Percentiles rank a stretch among this genome's conserved stretches.
Conservation (phyloP, 352 stramenopile species). For the Pythium guiyangense region DNA sequence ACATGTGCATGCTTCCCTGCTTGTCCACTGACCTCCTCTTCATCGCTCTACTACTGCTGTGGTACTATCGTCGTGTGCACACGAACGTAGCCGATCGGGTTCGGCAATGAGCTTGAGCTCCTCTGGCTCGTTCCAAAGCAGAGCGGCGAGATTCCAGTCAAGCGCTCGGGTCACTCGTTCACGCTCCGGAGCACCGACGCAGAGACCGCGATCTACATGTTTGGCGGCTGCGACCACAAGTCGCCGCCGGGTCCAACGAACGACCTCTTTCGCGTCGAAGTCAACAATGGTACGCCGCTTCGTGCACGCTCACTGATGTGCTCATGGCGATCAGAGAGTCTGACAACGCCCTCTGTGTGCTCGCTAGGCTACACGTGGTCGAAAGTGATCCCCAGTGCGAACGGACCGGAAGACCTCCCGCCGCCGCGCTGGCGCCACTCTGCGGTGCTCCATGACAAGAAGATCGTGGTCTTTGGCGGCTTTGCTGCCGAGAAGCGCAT, state of each 20-base stretch:
- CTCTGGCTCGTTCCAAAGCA: constrained; percentile 88
- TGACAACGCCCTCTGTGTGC: neutral
- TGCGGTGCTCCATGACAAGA: constrained; percentile 74
- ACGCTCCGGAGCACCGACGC: constrained; percentile 78
- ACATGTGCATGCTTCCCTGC: too few species aligned
- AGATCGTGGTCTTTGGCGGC: constrained; percentile 93
- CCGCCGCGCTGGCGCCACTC: constrained; percentile 83
- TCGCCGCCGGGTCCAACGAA: constrained; percentile 91
- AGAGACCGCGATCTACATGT: constrained; percentile 76
- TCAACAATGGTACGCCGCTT: constrained; percentile 59
- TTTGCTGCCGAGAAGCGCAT: constrained; percentile 92
- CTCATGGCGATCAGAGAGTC: neutral
- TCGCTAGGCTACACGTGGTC: constrained; percentile 61
- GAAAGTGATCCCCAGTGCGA: constrained; percentile 37
- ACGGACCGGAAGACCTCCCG: constrained; percentile 50
- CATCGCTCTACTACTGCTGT: too few species aligned
- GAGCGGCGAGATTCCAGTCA: constrained; percentile 90
- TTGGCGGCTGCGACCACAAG: constrained; percentile 90
- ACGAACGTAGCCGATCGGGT: constrained; percentile 60
- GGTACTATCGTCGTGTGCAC: neutral
- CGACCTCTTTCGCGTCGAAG: constrained; percentile 92
- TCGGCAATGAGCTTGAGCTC: constrained; percentile 85
- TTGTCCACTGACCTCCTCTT: too few species aligned
- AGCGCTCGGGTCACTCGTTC: constrained; percentile 94
- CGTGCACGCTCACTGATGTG: neutral